Evolutionary conservation across 306 rosid species (phyloP), one percentile per base, ranked within the genome.

Genomic region (Begonia fuchsioides): DNA sequence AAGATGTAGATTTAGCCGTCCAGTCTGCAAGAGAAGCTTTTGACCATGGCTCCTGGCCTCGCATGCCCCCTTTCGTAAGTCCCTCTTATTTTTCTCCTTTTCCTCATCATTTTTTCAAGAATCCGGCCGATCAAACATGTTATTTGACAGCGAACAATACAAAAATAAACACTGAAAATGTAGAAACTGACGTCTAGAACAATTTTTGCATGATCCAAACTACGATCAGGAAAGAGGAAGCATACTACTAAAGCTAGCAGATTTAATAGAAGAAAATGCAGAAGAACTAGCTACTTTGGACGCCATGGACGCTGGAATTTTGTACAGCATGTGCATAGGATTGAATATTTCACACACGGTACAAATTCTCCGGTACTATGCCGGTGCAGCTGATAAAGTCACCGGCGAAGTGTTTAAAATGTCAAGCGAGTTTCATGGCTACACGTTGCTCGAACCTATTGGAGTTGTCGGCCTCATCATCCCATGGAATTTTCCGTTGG

Each of bases 31-130:
- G 97, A 32, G 66, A 58, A 0, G 95, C 97, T 49, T 88, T 88
- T 8, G 95, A 88, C 51, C 17, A 62, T 3, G 97, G 97, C 49
- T 75, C 95, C 52, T 88, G 97, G 95, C 97, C 97, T 1, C 84
- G 95, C 17, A 44, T 78, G 62, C 59, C 95, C 9, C 90, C 80
- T 49, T 60, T 48, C 13, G 95, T 84, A 78, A 0, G 96, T 68
- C 11, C 11, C 6, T 1, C 5, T 40, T 13, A 40, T 13, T 40
- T 40, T 40, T 40, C n/a, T n/a, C n/a, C n/a, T n/a, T n/a, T n/a
- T n/a, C n/a, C n/a, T 10, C n/a, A 10, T 1, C 11, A 10, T 40
- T 13, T 40, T 40, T 40, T 40, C 44, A 40, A 10, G n/a, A 10
- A 40, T 13, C 2, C n/a, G n/a, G n/a, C n/a, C n/a, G n/a, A n/a